A percentile compares a stretch with the other conserved stretches of the same genome.
phyloP scores from a whole-genome alignment of 495 filamentous ascomycete species.

The Penicillium canariense region DNA sequence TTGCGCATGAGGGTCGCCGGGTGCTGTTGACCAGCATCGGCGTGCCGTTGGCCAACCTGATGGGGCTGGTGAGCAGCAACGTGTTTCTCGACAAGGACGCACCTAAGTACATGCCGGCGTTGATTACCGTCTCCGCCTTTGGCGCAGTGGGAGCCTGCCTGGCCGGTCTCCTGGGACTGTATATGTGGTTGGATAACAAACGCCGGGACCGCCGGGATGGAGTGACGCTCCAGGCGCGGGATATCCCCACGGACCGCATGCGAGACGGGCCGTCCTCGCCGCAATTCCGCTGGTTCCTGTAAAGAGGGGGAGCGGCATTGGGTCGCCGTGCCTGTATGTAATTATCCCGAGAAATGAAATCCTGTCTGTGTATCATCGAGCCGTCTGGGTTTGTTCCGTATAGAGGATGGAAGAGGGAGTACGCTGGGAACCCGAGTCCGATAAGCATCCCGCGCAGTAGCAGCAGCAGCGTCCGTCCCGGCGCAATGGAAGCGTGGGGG shows the following conservation, averaged over 20 bases:
- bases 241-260: slow-evolving; percentile 64
- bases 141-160: slow-evolving; percentile 59
- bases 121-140: slow-evolving; percentile 69
- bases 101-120: slow-evolving; percentile 69
- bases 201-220: slow-evolving; percentile 61
- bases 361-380: background rate
- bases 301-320: slow-evolving; percentile 3
- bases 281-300: slow-evolving; percentile 66
- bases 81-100: slow-evolving; percentile 66
- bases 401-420: too few species aligned
- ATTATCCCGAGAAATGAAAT: background rate
- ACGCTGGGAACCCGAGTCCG: too few species aligned
- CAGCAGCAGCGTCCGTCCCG: too few species aligned
- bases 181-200: slow-evolving; percentile 68
- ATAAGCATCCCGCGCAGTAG: too few species aligned
- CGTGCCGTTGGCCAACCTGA: slow-evolving; percentile 70
- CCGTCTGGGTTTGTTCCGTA: background rate
- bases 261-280: slow-evolving; percentile 60
- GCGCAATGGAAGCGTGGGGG: too few species aligned
- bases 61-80: slow-evolving; percentile 69
- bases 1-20: slow-evolving; percentile 67
- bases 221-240: slow-evolving; percentile 53
- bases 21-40: slow-evolving; percentile 65
- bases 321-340: background rate
- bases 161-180: slow-evolving; percentile 56